Conservation (phyloP, 2,329 filamentous ascomycete genomes). For the Fusarium pininemorale region DNA sequence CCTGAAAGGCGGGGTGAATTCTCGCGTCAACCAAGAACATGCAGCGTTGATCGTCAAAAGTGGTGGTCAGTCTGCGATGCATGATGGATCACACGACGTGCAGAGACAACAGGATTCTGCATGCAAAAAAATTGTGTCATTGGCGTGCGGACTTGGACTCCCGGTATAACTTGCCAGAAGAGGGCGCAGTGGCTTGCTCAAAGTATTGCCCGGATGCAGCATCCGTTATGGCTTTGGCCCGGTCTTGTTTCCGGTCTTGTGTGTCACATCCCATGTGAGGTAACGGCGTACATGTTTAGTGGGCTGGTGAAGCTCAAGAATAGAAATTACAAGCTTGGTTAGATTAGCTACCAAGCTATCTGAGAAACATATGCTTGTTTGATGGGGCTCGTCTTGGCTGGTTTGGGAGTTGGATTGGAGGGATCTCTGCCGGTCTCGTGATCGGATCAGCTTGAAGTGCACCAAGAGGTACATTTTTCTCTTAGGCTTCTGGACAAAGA, state of each 20-base stretch:
- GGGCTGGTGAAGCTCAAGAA: background rate
- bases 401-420: background rate
- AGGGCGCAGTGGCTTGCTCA: background rate
- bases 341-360: background rate
- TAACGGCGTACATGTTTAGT: background rate
- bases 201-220: background rate
- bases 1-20: background rate
- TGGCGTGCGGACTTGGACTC: background rate
- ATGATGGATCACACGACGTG: conserved; percentile 15
- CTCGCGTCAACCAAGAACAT: background rate
- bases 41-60: background rate
- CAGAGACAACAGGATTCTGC: background rate
- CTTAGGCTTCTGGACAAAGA: no score
- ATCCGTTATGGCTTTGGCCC: conserved; percentile 1
- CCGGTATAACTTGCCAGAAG: background rate
- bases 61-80: background rate
- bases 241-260: background rate
- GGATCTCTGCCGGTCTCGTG: background rate
- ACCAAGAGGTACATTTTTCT: background rate
- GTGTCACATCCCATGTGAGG: background rate
- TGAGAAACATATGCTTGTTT: background rate
- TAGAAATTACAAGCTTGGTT: background rate
- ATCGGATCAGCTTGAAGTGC: background rate
- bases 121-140: background rate
- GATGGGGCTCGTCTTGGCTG: background rate